Percentiles rank a stretch among this genome's conserved stretches.
These are phyloP conservation scores for Capronia americana DNA, from an alignment of 2,329 filamentous ascomycete genomes.

Conservation along the genomic window DNA sequence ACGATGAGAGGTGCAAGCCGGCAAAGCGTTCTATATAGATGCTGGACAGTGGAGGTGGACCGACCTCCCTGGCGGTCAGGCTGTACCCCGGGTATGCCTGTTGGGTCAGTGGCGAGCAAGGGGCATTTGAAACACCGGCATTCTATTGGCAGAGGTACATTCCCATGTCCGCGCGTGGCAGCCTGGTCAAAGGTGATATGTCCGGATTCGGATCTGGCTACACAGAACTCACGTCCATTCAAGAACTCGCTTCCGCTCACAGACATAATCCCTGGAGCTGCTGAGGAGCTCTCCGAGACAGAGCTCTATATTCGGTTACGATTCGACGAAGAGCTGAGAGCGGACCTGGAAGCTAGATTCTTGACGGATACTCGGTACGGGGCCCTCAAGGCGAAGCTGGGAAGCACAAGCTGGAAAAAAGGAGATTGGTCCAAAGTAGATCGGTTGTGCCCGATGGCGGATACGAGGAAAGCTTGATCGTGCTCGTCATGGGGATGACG, in stretches of 20 bases:
- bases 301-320: not conserved
- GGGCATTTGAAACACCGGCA: constrained; percentile 33
- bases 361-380: not conserved
- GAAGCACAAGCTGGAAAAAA: constrained; percentile 13
- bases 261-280: not conserved
- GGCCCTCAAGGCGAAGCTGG: not conserved
- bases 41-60: constrained; percentile 4
- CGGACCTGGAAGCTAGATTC: not conserved
- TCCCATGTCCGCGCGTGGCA: constrained; percentile 18
- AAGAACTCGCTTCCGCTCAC: not conserved
- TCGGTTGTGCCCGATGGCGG: not conserved
- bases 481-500: constrained; percentile 7
- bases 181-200: constrained; percentile 1
- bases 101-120: constrained; percentile 22
- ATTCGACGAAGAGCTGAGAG: constrained; percentile 14
- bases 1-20: constrained; percentile 11
- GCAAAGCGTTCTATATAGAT: constrained; percentile 29
- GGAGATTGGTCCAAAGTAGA: constrained; percentile 16
- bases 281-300: constrained; percentile 3
- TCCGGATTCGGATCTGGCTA: not conserved
- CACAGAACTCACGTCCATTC: not conserved
- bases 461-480: constrained; percentile 11
- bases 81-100: constrained; percentile 10
- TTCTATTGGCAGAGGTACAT: constrained; percentile 28
- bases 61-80: constrained; percentile 10